Conservation (phyloP, 2,329 filamentous ascomycete species). For the Xylariomycetidae sp. region DNA sequence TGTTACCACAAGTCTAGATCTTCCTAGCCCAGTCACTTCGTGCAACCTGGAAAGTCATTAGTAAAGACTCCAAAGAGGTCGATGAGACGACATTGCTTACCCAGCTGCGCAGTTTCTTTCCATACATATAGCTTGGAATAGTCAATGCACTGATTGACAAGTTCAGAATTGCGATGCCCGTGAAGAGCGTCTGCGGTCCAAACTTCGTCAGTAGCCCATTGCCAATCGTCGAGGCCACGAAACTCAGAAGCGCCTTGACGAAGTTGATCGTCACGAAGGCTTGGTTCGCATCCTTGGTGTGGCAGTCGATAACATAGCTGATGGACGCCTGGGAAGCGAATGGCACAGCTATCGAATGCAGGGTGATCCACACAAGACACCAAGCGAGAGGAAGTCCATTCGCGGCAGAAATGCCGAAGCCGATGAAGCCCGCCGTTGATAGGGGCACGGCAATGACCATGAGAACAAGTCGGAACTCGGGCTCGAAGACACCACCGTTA, state of each 20-base stretch:
- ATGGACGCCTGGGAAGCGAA: constrained; percentile 19
- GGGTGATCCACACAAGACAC: constrained; percentile 20
- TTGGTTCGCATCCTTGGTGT: constrained; percentile 20
- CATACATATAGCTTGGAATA: constrained; percentile 20
- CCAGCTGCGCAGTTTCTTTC: constrained; percentile 19
- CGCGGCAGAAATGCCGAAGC: constrained; percentile 12
- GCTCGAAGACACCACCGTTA: constrained; percentile 18
- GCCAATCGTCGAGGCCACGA: constrained; percentile 14
- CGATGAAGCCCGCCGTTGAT: constrained; percentile 18
- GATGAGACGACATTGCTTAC: constrained; percentile 3
- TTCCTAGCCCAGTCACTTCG: constrained; percentile 19
- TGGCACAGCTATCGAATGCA: constrained; percentile 19
- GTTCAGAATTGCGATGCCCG: constrained; percentile 17
- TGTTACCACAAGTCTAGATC: constrained; percentile 14
- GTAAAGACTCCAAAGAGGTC: not conserved
- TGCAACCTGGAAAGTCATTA: constrained; percentile 8
- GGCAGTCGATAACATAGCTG: constrained; percentile 21
- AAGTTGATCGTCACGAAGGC: constrained; percentile 22
- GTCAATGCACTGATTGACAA: constrained; percentile 17
- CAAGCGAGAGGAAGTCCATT: constrained; percentile 12
- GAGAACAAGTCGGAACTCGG: constrained; percentile 19
- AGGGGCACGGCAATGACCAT: constrained; percentile 17
- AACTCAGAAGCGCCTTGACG: constrained; percentile 17
- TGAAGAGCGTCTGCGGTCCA: constrained; percentile 12
- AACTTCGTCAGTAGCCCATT: constrained; percentile 15